These are phyloP conservation scores for Aquilaria yunnanensis DNA, from an alignment of 345 rosid genomes.

Conservation along the genomic window DNA sequence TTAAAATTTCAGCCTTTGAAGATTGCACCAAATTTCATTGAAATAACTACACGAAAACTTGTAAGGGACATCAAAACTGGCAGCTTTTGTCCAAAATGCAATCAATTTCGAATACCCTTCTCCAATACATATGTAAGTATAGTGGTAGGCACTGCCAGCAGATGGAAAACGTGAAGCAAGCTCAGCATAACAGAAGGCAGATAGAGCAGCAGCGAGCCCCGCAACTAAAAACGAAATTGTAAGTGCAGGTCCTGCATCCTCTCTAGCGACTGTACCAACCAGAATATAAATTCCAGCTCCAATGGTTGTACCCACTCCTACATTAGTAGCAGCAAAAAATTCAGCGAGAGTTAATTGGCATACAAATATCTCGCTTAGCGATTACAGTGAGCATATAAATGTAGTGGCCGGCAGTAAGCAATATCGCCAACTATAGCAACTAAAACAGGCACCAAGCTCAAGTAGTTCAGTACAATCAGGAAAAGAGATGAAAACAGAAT, in stretches of 20 bases:
- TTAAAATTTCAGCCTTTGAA: not conserved
- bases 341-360: not conserved
- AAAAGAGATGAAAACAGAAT: not conserved
- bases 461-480: not conserved
- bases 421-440: not conserved
- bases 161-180: constrained; percentile 94
- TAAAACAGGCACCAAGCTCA: not conserved
- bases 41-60: too few relatives aligned
- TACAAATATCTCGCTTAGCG: not conserved
- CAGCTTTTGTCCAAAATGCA: too few relatives aligned
- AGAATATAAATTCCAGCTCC: constrained; percentile 99
- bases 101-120: constrained; percentile 51
- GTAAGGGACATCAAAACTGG: too few relatives aligned
- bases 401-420: not conserved
- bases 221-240: constrained; percentile 85
- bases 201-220: constrained; percentile 90
- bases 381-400: not conserved
- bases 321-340: not conserved
- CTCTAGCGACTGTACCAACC: constrained; percentile 96
- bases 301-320: constrained; percentile 95
- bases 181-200: constrained; percentile 96
- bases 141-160: constrained; percentile 99
- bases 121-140: constrained; percentile 87
- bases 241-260: constrained; percentile 96
- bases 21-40: too few relatives aligned